Evolutionary conservation across 805 yeast species (phyloP).

Genomic region (Suhomyces prunicola): DNA sequence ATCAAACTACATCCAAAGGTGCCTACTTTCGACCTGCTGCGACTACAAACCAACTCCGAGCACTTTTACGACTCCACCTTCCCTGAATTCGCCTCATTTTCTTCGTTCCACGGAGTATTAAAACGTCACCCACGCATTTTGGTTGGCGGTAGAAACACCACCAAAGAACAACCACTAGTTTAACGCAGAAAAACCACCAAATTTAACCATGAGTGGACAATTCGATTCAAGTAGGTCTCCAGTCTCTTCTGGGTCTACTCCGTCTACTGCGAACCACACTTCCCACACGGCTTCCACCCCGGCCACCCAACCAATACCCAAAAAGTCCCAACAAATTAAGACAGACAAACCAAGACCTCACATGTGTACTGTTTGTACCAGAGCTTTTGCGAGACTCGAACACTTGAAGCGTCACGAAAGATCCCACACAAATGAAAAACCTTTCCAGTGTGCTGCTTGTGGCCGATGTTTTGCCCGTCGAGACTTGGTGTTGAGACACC

Average conservation of each 20-base stretch:
- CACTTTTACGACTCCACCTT: neutral
- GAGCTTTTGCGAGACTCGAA: slow-evolving; percentile 94
- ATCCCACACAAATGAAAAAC: slow-evolving; percentile 87
- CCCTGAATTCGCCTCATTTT: neutral
- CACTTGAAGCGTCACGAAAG: slow-evolving; percentile 89
- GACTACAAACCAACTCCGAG: neutral
- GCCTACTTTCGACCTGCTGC: neutral
- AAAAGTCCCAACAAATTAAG: slow-evolving; percentile 76
- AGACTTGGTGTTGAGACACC: slow-evolving; percentile 85
- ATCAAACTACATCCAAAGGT: neutral
- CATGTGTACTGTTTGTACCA: slow-evolving; percentile 82
- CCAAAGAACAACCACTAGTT: neutral
- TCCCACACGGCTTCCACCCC: slow-evolving; percentile 2
- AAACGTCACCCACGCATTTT: neutral
- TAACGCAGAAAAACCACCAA: neutral
- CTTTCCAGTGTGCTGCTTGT: slow-evolving; percentile 93
- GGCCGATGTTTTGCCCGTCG: slow-evolving; percentile 94
- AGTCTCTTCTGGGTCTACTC: slow-evolving; percentile 9
- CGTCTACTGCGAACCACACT: slow-evolving; percentile 4
- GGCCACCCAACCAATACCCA: slow-evolving; percentile 69
- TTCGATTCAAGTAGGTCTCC: slow-evolving; percentile 10
- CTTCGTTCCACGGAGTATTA: neutral
- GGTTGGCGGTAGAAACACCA: neutral
- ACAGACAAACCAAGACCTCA: slow-evolving; percentile 95
- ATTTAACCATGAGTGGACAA: slow-evolving; percentile 5